Evolutionary conservation across 1,284 basidiomycete genomes (phyloP), one percentile per base, ranked within the genome.

Genomic region (Athelia psychrophila): DNA sequence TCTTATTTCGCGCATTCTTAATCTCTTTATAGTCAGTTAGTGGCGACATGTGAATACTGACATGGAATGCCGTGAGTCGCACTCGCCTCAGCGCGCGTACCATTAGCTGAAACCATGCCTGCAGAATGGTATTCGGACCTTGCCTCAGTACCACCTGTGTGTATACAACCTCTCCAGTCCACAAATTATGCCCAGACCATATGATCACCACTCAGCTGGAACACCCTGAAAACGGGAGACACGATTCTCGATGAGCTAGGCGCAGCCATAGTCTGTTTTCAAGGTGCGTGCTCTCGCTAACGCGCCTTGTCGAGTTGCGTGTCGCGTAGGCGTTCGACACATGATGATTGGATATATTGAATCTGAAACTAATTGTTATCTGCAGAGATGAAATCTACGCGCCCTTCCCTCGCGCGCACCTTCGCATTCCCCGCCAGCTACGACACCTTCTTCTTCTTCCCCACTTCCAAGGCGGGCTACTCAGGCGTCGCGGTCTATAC

Each of bases 231-330:
- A 63, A 80, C 81, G 15, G 87, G 88, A 61, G 84, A 92, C 56
- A 85, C 79, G 0, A 83, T 95, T 44, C 75, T 97, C 23, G 80
- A 91, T 47, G 81, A 87, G 63, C 75, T 97, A 2, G 71, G 83
- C 16, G 93, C 91, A 27, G 91, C 96, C 66, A 89, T 98, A 97
- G 80, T 91, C 47, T 96, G 94, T 69, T 93, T 97, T 60, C 95
- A 98, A 83, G 94, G 94, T 90, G 51, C 27, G 64, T 53, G 6
- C 27, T 30, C 13, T 30, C 27, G 6, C 5, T 6, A 5, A 13
- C 13, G 27, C 27, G 13, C 27, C 27, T 13, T 6, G 5, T 5
- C 27, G 6, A 30, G 13, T 6, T 13, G 5, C 13, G 27, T 6
- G 27, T 30, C 27, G 27, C 27, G 5, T 30, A n/a, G n/a, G n/a